Conservation (phyloP, 1,139 yeast species). For the Lodderomyces beijingensis region DNA sequence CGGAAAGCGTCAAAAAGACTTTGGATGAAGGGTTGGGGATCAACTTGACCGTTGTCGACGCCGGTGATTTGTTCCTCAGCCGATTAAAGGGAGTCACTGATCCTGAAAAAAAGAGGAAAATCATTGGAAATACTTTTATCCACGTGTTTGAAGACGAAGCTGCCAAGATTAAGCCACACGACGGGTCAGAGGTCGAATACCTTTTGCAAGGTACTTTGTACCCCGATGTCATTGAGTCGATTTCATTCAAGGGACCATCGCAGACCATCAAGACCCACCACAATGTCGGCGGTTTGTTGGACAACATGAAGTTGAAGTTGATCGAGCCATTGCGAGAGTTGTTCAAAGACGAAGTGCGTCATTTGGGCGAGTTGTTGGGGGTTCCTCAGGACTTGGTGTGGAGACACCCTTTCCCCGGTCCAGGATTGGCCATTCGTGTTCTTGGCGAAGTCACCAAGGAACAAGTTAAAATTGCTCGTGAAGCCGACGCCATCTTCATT, state of each 20-base stretch:
- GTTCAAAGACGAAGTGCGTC: conserved; percentile 98
- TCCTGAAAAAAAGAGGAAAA: conserved; percentile 98
- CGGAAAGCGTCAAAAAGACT: conserved; percentile 81
- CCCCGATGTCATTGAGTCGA: conserved; percentile 98
- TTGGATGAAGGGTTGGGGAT: conserved; percentile 91
- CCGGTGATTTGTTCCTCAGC: conserved; percentile 81
- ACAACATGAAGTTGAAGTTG: conserved; percentile 95
- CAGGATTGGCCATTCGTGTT: conserved; percentile 98
- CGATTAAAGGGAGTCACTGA: conserved; percentile 92
- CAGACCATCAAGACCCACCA: conserved; percentile 99
- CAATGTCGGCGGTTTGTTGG: conserved; percentile 96
- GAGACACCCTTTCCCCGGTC: conserved; percentile 99
- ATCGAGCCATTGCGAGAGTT: conserved; percentile 98
- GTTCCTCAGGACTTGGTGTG: conserved; percentile 96
- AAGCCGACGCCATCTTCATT: conserved; percentile 93
- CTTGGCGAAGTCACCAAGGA: conserved; percentile 92
- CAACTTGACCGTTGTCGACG: conserved; percentile 91
- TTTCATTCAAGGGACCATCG: conserved; percentile 98
- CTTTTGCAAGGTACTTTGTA: conserved; percentile 95
- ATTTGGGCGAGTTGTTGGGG: conserved; percentile 88
- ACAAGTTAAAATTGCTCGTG: conserved; percentile 94
- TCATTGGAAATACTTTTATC: conserved; percentile 96
- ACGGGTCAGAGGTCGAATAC: conserved; percentile 88
- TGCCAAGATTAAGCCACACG: conserved; percentile 82
- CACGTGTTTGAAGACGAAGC: conserved; percentile 97